Conservation (phyloP, 352 stramenopile species). For the Phytophthora boehmeriae region DNA sequence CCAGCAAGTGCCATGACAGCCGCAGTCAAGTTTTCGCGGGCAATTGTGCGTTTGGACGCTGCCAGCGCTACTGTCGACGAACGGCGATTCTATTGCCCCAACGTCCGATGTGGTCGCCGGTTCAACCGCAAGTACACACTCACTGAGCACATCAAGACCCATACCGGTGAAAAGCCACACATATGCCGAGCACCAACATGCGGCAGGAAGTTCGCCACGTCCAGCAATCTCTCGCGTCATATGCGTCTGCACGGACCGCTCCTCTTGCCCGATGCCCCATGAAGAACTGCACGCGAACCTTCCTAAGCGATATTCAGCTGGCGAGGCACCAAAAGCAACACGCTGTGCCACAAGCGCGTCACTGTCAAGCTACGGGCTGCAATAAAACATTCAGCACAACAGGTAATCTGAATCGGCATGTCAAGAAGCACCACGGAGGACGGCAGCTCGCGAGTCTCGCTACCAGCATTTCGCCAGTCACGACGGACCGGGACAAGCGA, state of each 20-base stretch:
- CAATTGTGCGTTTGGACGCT: background rate
- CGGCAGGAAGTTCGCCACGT: slow-evolving; percentile 59
- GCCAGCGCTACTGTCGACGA: slow-evolving; percentile 11
- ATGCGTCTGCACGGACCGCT: slow-evolving; percentile 52
- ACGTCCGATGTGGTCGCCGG: slow-evolving; percentile 23
- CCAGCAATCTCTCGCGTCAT: slow-evolving; percentile 64
- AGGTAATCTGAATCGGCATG: slow-evolving; percentile 62
- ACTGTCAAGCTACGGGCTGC: slow-evolving; percentile 34
- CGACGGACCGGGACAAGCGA: slow-evolving; percentile 1
- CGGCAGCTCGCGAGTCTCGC: slow-evolving; percentile 11
- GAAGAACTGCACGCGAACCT: slow-evolving; percentile 32
- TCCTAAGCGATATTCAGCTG: slow-evolving; percentile 48
- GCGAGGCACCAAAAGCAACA: slow-evolving; percentile 57
- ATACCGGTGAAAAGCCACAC: slow-evolving; percentile 61
- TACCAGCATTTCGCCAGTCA: background rate
- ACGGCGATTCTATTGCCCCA: slow-evolving; percentile 32
- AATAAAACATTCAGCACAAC: slow-evolving; percentile 67
- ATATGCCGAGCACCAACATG: slow-evolving; percentile 42
- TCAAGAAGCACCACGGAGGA: slow-evolving; percentile 36
- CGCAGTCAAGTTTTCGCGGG: background rate
- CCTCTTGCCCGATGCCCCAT: slow-evolving; percentile 38
- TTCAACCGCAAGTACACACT: slow-evolving; percentile 67
- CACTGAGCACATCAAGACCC: slow-evolving; percentile 64
- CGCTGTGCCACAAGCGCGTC: slow-evolving; percentile 28
- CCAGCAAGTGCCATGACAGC: background rate